These are phyloP conservation scores for Exophiala xenobiotica DNA, from an alignment of 2,329 filamentous ascomycete genomes.

Conservation along the genomic window DNA sequence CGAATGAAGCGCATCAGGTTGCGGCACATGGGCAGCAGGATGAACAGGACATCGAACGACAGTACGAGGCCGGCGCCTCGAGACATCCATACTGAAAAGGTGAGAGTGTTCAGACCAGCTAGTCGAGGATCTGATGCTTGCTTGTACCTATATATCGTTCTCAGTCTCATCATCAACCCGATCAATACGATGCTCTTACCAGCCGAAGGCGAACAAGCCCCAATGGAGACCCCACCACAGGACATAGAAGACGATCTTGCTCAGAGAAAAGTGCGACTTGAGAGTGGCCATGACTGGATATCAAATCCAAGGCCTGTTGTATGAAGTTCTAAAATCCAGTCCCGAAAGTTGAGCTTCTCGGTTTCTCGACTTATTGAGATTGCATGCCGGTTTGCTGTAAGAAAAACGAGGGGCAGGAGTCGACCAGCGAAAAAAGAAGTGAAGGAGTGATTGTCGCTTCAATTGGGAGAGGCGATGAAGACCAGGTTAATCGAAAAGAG, in stretches of 20 bases:
- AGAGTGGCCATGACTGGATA: constrained; percentile 23
- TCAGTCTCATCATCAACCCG: too few species aligned
- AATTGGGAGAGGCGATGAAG: background rate
- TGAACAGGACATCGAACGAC: constrained; percentile 79
- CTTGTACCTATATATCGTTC: constrained; percentile 78
- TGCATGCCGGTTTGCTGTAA: background rate
- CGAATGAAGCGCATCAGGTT: constrained; percentile 81
- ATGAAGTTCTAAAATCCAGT: background rate
- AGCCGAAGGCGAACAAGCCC: constrained; percentile 78
- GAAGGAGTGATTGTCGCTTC: constrained; percentile 9
- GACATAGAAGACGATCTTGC: constrained; percentile 75
- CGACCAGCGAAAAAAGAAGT: constrained; percentile 5
- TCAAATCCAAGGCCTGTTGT: background rate
- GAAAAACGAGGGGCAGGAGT: constrained; percentile 3
- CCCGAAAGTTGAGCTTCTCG: background rate
- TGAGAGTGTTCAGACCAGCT: constrained; percentile 74
- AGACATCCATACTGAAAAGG: constrained; percentile 93
- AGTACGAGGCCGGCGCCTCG: constrained; percentile 87
- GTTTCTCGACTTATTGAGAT: background rate
- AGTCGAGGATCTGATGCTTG: constrained; percentile 69
- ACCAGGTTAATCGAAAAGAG: constrained; percentile 9
- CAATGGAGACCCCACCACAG: constrained; percentile 79
- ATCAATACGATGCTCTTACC: too few species aligned
- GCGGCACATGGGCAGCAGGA: constrained; percentile 90
- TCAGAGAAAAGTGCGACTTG: constrained; percentile 28